Base-by-base conservation (phyloP, 2,329 filamentous ascomycete species). In the Zelopaecilomyces penicillatus region DNA sequence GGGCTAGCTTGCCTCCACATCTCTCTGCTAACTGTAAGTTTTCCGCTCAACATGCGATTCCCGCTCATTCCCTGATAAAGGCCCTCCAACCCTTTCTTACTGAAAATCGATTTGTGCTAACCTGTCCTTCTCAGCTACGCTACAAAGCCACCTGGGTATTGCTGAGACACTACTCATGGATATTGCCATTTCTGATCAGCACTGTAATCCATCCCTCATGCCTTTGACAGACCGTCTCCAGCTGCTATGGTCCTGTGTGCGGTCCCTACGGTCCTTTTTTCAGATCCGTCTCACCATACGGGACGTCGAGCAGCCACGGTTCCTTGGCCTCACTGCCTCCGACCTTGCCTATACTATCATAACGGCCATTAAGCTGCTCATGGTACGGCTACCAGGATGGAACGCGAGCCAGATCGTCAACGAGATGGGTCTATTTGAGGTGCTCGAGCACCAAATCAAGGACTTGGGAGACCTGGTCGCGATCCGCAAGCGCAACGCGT, bases 151-250 rank as follows among this genome's bases (percentile, higher is more conserved):
- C 49, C 37, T 71, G 6, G 56, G 64, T 48, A 62, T 74, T 9
- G 68, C 68, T 26, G 65, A 74, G 50, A 60, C 71, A 6, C 64
- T 76, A 4, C 58, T 75, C 12, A 71, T 69, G 49, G 73, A 74
- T 49, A 57, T 70, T 33, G 67, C 63, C 46, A 57, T 75, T 29
- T 65, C 66, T 4, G 69, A 72, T 3, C 51, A 57, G 27, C 56
- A 60, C 48, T 59, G 59, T 37, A 52, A 51, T 7, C 46, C 58
- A 6, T 51, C 56, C 3, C 56, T 56, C 36, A 56, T 72, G 42
- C 43, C 64, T 4, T 49, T 59, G 6, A 55, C 62, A 2, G 66
- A 71, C 30, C 66, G 71, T 6, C 57, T 74, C 2, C 60, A 65
- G 19, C 61, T 74, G 12, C 65, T 76, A n/a, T 70, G 67, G 66